Base-by-base conservation (phyloP, 306 rosid species). In the Cicer chorassanicum region DNA sequence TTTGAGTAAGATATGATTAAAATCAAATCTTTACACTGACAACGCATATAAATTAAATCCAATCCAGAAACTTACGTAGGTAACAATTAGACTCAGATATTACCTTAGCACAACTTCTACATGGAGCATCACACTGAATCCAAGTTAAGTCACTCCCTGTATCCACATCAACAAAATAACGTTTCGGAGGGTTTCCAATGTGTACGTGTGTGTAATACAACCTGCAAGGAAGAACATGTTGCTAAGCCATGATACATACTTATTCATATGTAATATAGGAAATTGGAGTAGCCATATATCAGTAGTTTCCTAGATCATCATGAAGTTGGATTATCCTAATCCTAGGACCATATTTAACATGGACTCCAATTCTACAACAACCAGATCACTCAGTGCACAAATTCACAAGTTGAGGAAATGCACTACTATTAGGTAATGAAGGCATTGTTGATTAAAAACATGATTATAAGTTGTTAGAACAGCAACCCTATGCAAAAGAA, bases 91-190 rank as follows among this genome's bases (percentile, higher is more conserved):
- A 46, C 49, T 21, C 3, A 46, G 71, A 43, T 45, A 66, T 74
- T 84, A 91, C 97, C 93, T 89, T 91, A 1, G 91, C 89, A 81
- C 97, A 91, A 69, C 96, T 88, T 74, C 38, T 79, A 79, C 97
- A 91, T 9, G 97, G 97, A 59, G 97, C 97, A 59, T 91, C 95
- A 81, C 97, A 91, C 45, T 91, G 97, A 41, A 91, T 81, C 96
- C 97, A 91, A 8, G 96, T 88, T 66, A 91, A 84, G 83, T 91
- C 97, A 84, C 97, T 91, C 53, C 97, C 97, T 6, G 97, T 91
- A 74, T 91, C 95, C 61, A 91, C 82, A 18, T 91, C 97, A 76
- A 91, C 83, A 80, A 84, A 86, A 85, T 89, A 91, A 54, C 85
- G 88, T 67, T 83, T 89, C 29, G 92, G 92, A 80, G 95, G 97